A percentile compares a stretch with the other conserved stretches of the same genome.
Evolutionary conservation across 2,329 filamentous ascomycete species (phyloP).

Genomic region (Mycosphaerella sp.): DNA sequence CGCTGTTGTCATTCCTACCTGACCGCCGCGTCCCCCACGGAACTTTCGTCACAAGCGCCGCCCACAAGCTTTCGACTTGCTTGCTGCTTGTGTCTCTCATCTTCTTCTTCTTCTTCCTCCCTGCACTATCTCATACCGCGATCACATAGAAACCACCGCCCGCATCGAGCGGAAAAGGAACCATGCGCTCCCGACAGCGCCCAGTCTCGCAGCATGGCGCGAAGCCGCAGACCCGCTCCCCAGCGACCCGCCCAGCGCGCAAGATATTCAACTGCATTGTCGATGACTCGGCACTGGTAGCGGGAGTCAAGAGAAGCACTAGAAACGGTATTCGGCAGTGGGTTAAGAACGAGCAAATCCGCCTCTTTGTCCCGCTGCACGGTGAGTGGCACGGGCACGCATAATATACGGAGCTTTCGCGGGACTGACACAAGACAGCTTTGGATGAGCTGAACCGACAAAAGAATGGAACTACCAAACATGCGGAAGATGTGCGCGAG

Average conservation of each 20-base stretch:
- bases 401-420: neutral
- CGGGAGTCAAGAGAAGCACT: slow-evolving; percentile 47
- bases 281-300: slow-evolving; percentile 46
- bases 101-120: neutral
- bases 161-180: slow-evolving; percentile 10
- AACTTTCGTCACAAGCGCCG: neutral
- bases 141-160: slow-evolving; percentile 6
- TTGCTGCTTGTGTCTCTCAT: neutral
- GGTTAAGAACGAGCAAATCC: slow-evolving; percentile 45
- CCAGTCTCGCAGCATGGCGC: slow-evolving; percentile 27
- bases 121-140: slow-evolving; percentile 9
- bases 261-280: slow-evolving; percentile 51
- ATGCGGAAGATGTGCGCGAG: slow-evolving; percentile 42
- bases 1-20: neutral
- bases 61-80: neutral
- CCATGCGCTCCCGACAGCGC: slow-evolving; percentile 26
- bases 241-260: slow-evolving; percentile 27
- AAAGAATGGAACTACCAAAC: slow-evolving; percentile 38
- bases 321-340: slow-evolving; percentile 48
- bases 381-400: slow-evolving; percentile 35
- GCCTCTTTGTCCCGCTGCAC: slow-evolving; percentile 47
- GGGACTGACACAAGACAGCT: slow-evolving; percentile 30
- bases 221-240: slow-evolving; percentile 8
- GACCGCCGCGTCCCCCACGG: neutral
- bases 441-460: slow-evolving; percentile 42